Percentiles rank a stretch among this genome's conserved stretches.
These are phyloP conservation scores for Yamadazyma olivae DNA, from an alignment of 805 yeast genomes.

Conservation along the genomic window DNA sequence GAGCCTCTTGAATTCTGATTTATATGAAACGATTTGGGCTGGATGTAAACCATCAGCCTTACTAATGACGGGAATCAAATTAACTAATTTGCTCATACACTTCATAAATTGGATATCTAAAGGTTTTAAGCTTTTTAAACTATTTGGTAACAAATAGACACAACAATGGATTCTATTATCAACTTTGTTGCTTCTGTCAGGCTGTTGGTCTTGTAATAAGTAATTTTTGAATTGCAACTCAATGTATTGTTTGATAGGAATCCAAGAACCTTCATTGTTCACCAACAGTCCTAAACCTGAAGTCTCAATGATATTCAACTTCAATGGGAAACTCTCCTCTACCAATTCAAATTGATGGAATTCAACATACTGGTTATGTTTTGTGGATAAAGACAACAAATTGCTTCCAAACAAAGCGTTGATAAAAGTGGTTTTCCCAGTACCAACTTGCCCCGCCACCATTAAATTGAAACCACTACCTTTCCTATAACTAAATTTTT, in stretches of 20 bases:
- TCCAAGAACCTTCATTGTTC: slow-evolving; percentile 41
- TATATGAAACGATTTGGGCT: slow-evolving; percentile 24
- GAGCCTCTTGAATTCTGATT: slow-evolving; percentile 20
- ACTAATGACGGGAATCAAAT: slow-evolving; percentile 38
- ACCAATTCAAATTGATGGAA: slow-evolving; percentile 43
- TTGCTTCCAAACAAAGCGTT: slow-evolving; percentile 62
- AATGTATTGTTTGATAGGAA: slow-evolving; percentile 57
- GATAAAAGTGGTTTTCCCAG: slow-evolving; percentile 73
- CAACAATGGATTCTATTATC: slow-evolving; percentile 84
- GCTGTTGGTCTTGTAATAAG: slow-evolving; percentile 64
- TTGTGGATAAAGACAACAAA: slow-evolving; percentile 23
- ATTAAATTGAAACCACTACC: slow-evolving; percentile 36
- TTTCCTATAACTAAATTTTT: slow-evolving; percentile 18
- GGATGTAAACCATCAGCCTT: slow-evolving; percentile 33
- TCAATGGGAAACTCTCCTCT: slow-evolving; percentile 58
- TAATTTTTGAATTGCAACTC: slow-evolving; percentile 73
- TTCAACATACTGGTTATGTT: slow-evolving; percentile 25
- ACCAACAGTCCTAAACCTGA: slow-evolving; percentile 72
- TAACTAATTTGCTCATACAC: slow-evolving; percentile 28
- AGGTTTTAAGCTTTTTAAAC: slow-evolving; percentile 47
- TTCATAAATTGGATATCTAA: slow-evolving; percentile 37
- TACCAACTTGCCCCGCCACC: slow-evolving; percentile 35
- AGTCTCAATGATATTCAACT: slow-evolving; percentile 65
- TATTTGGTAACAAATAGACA: slow-evolving; percentile 75
- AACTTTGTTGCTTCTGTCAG: slow-evolving; percentile 23